Evolutionary conservation across 306 rosid genomes (phyloP).

Genomic region (barrel medic (Medicago truncatula)): DNA sequence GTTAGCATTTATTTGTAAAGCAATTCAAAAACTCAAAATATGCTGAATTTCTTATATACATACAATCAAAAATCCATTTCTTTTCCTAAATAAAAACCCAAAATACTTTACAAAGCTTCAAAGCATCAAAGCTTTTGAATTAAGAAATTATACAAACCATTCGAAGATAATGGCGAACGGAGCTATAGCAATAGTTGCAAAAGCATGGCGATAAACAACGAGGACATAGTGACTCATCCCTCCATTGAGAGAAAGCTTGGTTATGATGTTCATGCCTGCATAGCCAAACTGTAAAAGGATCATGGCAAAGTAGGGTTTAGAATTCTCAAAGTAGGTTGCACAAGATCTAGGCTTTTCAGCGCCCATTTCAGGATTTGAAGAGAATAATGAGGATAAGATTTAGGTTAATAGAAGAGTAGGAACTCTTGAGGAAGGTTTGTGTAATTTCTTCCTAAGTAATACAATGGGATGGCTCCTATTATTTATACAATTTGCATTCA

Average conservation of each 20-base stretch:
- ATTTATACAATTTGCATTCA: conserved; percentile 47
- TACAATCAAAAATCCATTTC: neutral
- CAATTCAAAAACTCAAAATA: neutral
- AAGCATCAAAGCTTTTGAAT: neutral
- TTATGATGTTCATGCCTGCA: conserved; percentile 84
- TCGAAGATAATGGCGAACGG: conserved; percentile 83
- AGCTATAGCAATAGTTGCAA: conserved; percentile 72
- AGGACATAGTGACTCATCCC: conserved; percentile 98
- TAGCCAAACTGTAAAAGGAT: conserved; percentile 80
- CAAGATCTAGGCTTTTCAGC: conserved; percentile 53
- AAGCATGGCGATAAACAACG: conserved; percentile 88
- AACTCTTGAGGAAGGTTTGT: conserved; percentile 25
- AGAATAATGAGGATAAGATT: conserved; percentile 5
- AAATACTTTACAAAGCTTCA: too few species aligned
- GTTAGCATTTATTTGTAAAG: neutral
- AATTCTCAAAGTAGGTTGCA: conserved; percentile 54
- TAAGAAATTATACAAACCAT: conserved; percentile 50
- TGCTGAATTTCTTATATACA: neutral
- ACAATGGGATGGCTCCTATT: conserved; percentile 17
- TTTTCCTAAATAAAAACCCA: too few species aligned
- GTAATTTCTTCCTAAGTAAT: conserved; percentile 44
- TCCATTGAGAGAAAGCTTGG: conserved; percentile 75
- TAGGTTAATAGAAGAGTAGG: conserved; percentile 13
- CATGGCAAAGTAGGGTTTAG: conserved; percentile 89
- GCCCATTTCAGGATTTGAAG: conserved; percentile 34